A percentile compares a stretch with the other conserved stretches of the same genome.
Evolutionary conservation across 106 monocot genomes (phyloP).

Genomic region (Dioscorea dumetorum): DNA sequence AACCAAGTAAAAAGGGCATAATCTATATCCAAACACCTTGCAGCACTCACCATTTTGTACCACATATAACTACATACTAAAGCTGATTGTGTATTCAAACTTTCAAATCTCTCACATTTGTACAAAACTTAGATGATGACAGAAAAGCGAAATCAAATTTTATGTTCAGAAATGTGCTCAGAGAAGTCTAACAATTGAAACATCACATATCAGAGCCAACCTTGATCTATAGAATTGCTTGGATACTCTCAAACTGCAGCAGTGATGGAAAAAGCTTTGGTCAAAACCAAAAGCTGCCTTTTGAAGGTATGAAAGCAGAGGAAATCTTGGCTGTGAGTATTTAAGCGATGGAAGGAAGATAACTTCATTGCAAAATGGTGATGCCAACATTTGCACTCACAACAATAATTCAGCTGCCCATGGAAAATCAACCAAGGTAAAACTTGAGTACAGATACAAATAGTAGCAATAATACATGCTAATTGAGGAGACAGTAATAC

Average conservation of each 20-base stretch:
- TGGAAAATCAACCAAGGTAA: too few species aligned
- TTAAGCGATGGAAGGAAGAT: not conserved
- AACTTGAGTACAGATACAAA: too few species aligned
- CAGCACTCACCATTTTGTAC: too few species aligned
- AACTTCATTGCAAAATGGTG: conserved; percentile 4
- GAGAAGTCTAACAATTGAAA: not conserved
- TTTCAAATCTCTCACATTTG: too few species aligned
- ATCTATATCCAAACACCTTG: too few species aligned
- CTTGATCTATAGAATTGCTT: conserved; percentile 4
- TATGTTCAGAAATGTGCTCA: not conserved
- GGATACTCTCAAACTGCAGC: conserved; percentile 3
- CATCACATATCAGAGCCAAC: not conserved
- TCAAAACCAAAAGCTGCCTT: not conserved
- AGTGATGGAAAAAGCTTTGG: not conserved
- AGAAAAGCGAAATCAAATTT: not conserved
- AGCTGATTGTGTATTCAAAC: too few species aligned
- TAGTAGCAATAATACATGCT: too few species aligned
- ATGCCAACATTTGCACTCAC: not conserved
- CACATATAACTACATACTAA: too few species aligned
- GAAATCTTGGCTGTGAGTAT: conserved; percentile 9
- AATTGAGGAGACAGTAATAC: too few species aligned
- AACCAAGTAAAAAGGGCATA: too few species aligned
- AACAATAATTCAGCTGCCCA: not conserved
- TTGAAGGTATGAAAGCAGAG: conserved; percentile 3
- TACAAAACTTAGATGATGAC: not conserved